Conservation (phyloP, 2,329 filamentous ascomycete genomes). For the Calonectria montana region DNA sequence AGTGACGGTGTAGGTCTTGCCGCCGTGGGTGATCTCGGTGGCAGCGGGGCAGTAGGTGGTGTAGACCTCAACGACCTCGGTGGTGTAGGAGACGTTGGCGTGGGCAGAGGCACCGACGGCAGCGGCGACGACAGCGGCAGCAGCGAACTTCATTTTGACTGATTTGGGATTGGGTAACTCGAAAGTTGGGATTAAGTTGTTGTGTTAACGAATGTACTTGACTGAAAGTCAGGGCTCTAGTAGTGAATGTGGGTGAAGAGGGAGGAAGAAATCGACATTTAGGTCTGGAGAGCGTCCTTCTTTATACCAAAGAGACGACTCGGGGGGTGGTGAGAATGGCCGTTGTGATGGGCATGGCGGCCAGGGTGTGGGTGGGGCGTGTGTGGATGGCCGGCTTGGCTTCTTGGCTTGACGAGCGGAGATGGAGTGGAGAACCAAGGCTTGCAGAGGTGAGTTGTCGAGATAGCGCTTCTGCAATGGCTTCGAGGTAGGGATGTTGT, state of each 20-base stretch:
- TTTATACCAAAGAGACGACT: conserved; percentile 58
- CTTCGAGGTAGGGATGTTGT: conserved; percentile 4
- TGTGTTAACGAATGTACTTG: conserved; percentile 43
- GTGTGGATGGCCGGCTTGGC: conserved; percentile 15
- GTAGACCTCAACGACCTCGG: conserved; percentile 73
- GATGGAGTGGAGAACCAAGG: conserved; percentile 23
- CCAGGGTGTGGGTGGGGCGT: conserved; percentile 24
- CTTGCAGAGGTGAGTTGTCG: conserved; percentile 16
- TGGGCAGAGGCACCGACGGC: conserved; percentile 61
- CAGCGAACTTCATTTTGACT: conserved; percentile 75
- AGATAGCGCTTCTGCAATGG: conserved; percentile 23
- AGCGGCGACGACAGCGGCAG: conserved; percentile 64
- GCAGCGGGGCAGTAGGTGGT: conserved; percentile 79
- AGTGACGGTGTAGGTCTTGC: conserved; percentile 76
- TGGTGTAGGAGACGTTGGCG: conserved; percentile 64
- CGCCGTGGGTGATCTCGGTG: conserved; percentile 72
- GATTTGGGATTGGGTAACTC: conserved; percentile 56
- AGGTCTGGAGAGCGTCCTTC: conserved; percentile 54
- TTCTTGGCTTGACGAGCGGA: conserved; percentile 18
- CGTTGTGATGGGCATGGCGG: conserved; percentile 32
- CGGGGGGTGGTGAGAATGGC: conserved; percentile 30
- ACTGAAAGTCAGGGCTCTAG: conserved; percentile 42
- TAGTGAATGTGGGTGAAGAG: conserved; percentile 55
- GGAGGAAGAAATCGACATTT: conserved; percentile 49
- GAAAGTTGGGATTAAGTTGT: conserved; percentile 46